phyloP scores from a whole-genome alignment of 148 eudicot species.

The Cornus suecica region DNA sequence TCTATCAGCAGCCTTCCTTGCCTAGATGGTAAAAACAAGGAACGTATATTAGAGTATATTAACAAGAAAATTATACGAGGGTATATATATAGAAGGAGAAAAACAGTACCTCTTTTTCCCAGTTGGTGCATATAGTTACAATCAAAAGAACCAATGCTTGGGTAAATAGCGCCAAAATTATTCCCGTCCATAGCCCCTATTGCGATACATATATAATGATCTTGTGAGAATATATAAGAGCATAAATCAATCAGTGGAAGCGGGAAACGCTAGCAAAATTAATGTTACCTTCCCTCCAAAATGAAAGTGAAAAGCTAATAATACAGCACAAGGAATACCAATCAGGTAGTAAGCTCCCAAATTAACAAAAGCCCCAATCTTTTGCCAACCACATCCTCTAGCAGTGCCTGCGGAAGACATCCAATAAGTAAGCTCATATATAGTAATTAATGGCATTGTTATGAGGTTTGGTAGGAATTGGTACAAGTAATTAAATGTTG shows the following conservation, averaged over 20 bases:
- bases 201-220: not conserved
- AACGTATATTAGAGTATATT: not conserved
- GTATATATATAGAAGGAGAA: not conserved
- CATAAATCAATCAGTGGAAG: no score
- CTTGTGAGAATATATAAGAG: no score
- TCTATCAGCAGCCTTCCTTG: slow-evolving; percentile 45
- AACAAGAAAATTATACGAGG: not conserved
- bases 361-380: slow-evolving; percentile 24
- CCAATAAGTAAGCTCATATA: no score
- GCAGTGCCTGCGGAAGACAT: slow-evolving; percentile 16
- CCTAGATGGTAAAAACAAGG: slow-evolving; percentile 21
- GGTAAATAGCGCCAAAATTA: slow-evolving; percentile 43
- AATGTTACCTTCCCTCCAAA: not conserved
- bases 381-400: slow-evolving; percentile 34
- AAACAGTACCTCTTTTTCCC: slow-evolving; percentile 63
- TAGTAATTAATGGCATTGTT: no score
- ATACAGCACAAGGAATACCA: slow-evolving; percentile 20
- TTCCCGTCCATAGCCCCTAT: slow-evolving; percentile 67
- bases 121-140: slow-evolving; percentile 47
- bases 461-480: no score
- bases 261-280: no score
- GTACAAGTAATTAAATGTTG: not conserved
- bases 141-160: slow-evolving; percentile 44
- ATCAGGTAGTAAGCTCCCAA: slow-evolving; percentile 30
- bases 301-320: slow-evolving; percentile 24